Evolutionary conservation across 306 rosid genomes (phyloP).

Genomic region (Quercus robur): DNA sequence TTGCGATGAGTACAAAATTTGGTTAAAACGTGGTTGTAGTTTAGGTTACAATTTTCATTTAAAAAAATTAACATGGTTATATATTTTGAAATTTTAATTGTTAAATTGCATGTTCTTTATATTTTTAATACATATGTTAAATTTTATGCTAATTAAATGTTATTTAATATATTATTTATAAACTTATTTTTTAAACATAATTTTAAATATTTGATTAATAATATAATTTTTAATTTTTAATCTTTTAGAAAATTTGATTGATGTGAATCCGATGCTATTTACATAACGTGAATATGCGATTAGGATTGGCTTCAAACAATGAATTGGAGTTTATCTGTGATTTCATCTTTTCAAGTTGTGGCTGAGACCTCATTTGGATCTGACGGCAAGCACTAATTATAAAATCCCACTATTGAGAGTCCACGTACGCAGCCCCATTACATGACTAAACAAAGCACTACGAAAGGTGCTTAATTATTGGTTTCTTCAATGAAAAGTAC

Average conservation of each 20-base stretch:
- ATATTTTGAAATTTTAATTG: too few species aligned
- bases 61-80: too few species aligned
- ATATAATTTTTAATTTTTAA: too few species aligned
- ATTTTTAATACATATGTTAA: fast-evolving
- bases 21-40: too few species aligned
- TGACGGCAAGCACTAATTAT: conserved; percentile 1
- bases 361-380: not conserved
- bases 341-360: not conserved
- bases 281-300: too few species aligned
- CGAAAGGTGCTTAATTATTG: not conserved
- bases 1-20: too few species aligned
- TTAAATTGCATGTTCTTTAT: fast-evolving
- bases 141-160: fast-evolving
- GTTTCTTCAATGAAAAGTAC: not conserved
- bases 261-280: too few species aligned
- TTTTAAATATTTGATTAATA: too few species aligned
- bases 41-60: fast-evolving
- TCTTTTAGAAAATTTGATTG: too few species aligned
- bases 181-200: too few species aligned
- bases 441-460: conserved; percentile 29
- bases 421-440: conserved; percentile 18
- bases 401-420: not conserved
- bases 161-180: too few species aligned
- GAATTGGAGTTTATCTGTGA: not conserved
- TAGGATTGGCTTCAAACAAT: conserved; percentile 6